A percentile compares a stretch with the other conserved stretches of the same genome.
Conservation (phyloP, 2,329 filamentous ascomycete species). For the Cercospora canescens region DNA sequence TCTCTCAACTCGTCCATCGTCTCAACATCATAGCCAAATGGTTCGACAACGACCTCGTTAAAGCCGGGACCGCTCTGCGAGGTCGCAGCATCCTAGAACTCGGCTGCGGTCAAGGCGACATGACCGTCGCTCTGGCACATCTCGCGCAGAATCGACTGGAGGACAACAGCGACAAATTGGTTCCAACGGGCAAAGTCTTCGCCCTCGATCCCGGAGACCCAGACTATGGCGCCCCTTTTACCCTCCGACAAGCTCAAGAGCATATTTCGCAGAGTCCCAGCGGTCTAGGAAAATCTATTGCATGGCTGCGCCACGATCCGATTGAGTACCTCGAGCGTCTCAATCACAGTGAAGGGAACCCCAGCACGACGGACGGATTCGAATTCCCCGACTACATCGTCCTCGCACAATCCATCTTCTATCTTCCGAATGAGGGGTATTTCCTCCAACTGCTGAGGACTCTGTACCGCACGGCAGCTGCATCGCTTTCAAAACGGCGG, state of each 20-base stretch:
- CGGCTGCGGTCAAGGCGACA: constrained; percentile 62
- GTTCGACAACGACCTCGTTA: neutral
- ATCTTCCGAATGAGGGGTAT: constrained; percentile 9
- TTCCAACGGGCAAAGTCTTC: neutral
- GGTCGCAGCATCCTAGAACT: constrained; percentile 51
- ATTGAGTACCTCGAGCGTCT: constrained; percentile 1
- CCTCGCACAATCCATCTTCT: constrained; percentile 19
- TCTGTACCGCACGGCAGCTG: neutral
- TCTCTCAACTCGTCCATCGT: neutral
- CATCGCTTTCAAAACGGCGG: neutral
- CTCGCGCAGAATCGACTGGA: constrained; percentile 33
- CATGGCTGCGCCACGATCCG: constrained; percentile 13
- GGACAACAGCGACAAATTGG: rapidly evolving
- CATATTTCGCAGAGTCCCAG: neutral
- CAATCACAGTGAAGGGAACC: neutral
- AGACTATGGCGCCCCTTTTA: constrained; percentile 14
- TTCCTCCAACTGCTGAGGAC: neutral
- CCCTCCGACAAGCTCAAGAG: constrained; percentile 10
- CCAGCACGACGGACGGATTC: neutral
- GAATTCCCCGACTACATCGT: constrained; percentile 5
- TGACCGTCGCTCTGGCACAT: constrained; percentile 54
- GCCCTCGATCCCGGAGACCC: constrained; percentile 12
- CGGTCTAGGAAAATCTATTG: neutral
- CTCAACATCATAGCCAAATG: neutral
- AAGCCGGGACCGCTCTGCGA: neutral